These are phyloP conservation scores for Eragrostis nindensis DNA, from an alignment of 176 grass and related monocot species.

Conservation along the genomic window DNA sequence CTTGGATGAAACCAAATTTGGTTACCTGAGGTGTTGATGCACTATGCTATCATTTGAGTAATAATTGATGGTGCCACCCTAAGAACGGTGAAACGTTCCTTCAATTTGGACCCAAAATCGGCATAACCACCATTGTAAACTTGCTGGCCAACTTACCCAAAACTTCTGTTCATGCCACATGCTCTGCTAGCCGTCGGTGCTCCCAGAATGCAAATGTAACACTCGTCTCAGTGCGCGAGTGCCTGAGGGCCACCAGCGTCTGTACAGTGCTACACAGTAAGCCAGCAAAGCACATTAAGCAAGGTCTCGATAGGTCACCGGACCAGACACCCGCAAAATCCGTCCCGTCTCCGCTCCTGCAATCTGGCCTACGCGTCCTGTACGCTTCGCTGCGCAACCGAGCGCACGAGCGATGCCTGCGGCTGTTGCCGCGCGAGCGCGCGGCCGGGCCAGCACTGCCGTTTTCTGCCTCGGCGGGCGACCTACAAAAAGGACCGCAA, in stretches of 20 bases:
- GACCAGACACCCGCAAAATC: not conserved
- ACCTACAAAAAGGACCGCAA: constrained; percentile 3
- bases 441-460: constrained; percentile 14
- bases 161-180: not conserved
- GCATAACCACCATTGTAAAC: not conserved
- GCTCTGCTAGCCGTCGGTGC: not conserved
- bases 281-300: too few relatives aligned
- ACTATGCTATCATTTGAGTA: too few relatives aligned
- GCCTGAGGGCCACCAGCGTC: not conserved
- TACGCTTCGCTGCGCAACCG: not conserved
- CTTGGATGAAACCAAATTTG: too few relatives aligned
- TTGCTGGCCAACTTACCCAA: not conserved
- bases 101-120: not conserved
- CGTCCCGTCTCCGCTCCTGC: not conserved
- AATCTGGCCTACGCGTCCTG: not conserved
- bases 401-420: not conserved
- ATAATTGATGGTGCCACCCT: too few relatives aligned
- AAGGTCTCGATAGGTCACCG: not conserved
- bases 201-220: not conserved
- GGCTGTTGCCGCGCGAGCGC: too few relatives aligned
- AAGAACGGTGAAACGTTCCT: too few relatives aligned
- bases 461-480: not conserved
- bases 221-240: too few relatives aligned
- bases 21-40: too few relatives aligned
- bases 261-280: not conserved